Base-by-base conservation (phyloP, 176 grass and related monocot species). In the Guadua angustifolia region DNA sequence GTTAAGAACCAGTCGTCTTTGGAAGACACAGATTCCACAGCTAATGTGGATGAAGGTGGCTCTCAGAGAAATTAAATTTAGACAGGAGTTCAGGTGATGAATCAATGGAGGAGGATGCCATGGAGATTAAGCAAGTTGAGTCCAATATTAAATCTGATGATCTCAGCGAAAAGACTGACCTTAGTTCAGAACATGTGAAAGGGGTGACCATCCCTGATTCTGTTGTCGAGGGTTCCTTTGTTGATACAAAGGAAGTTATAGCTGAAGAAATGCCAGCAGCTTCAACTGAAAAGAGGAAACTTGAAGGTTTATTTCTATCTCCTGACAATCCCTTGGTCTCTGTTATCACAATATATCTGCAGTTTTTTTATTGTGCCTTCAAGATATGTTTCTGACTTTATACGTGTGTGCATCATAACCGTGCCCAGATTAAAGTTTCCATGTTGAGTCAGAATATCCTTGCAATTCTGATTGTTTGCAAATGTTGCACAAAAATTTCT, bases 41-140 rank as follows among this genome's bases (percentile, higher is more conserved):
- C 74, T 86, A 92, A 87, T 89, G 84, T 92, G 78, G 82, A 93
- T 88, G 91, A 94, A 72, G 88, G 57, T 55, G 88, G 79, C 24
- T 99, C 91, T 82, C 96, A 83, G 96, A 98, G 79, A 98, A 94
- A 92, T 79, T 98, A 86, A 95, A 92, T 83, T 87, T 95, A 94
- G 96, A 98, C 87, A 91, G 93, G 93, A 95, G 93, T 88, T 99
- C 97, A 81, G 89, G 93, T 88, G 97, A 99, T 87, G 97, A 99
- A 64, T 99, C 92, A 71, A 91, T 99, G 91, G 97, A 99, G 78
- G 97, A 95, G 76, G 97, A 99, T 96, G 78, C 90, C 26, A 66
- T 84, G 45, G 93, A 99, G 76, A 88, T 73, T 81, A 99, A 90
- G 80, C 85, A 88, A 60, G 83, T 88, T 72, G 91, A 99, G 60